Evolutionary conservation across 345 rosid species (phyloP).

Genomic region (Citrus hindsii): DNA sequence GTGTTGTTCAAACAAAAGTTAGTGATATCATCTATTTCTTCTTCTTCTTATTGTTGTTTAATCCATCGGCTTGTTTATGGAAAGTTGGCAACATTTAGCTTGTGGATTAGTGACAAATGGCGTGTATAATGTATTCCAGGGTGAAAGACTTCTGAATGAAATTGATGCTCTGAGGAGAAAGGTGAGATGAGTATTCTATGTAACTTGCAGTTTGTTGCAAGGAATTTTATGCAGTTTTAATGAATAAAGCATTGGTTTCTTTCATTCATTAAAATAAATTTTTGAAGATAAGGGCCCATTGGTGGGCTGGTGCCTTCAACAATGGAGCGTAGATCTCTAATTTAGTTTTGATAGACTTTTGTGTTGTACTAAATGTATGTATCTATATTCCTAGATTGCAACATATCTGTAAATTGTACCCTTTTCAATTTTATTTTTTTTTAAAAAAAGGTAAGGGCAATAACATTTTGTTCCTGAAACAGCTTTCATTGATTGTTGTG

Average conservation of each 20-base stretch:
- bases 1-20: slow-evolving; percentile 30
- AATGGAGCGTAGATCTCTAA: too few species aligned
- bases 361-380: too few species aligned
- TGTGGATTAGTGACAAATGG: background rate
- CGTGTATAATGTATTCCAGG: slow-evolving; percentile 19
- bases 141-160: slow-evolving; percentile 16
- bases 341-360: too few species aligned
- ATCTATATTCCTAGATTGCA: too few species aligned
- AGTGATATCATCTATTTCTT: background rate
- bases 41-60: background rate
- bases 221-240: background rate
- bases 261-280: background rate
- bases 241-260: background rate
- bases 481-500: background rate
- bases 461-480: background rate
- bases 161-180: slow-evolving; percentile 22
- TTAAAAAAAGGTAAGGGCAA: too few species aligned
- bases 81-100: background rate
- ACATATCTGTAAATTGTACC: too few species aligned
- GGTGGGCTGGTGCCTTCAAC: too few species aligned
- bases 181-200: slow-evolving; percentile 13
- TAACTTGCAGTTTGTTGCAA: background rate
- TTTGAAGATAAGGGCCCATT: background rate
- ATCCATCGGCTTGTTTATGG: background rate
- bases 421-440: too few species aligned